Percentiles rank a stretch among this genome's conserved stretches.
Evolutionary conservation across 225 moss, liverwort and hornwort genomes (phyloP).

Genomic region (Thuidium tamariscinum): DNA sequence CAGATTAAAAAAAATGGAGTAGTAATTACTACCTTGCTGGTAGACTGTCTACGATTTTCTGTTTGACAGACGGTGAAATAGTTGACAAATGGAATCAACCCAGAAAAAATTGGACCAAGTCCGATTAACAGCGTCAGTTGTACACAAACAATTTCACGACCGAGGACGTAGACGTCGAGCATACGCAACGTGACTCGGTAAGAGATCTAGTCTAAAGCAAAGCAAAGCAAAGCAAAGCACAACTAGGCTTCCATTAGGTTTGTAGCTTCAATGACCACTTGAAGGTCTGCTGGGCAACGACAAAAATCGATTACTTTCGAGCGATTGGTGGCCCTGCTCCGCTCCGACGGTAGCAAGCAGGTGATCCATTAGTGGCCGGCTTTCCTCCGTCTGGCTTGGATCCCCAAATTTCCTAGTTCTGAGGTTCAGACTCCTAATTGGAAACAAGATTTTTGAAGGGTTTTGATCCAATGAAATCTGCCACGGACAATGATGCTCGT

Average conservation of each 20-base stretch:
- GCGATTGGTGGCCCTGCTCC: neutral
- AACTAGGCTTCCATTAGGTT: too few relatives aligned
- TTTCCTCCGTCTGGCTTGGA: neutral
- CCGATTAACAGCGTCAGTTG: neutral
- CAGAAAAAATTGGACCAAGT: neutral
- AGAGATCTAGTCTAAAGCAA: neutral
- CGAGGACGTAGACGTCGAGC: neutral
- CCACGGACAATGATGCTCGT: neutral
- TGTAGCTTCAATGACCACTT: neutral
- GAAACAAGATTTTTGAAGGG: neutral
- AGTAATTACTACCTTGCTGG: neutral
- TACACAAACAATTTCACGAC: neutral
- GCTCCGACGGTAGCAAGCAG: neutral
- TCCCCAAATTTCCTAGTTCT: neutral
- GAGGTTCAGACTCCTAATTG: neutral
- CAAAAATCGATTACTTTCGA: neutral
- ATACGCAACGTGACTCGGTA: too few relatives aligned
- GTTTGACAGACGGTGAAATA: neutral
- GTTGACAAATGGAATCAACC: neutral
- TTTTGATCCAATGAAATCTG: neutral
- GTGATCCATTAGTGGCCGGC: neutral
- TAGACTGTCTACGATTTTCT: neutral
- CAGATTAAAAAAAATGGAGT: neutral
- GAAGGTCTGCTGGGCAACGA: neutral
- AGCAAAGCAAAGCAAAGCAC: too few relatives aligned